A percentile compares a stretch with the other conserved stretches of the same genome.
phyloP scores from a whole-genome alignment of 768 basidiomycete genomes.

The Amanita muscaria region DNA sequence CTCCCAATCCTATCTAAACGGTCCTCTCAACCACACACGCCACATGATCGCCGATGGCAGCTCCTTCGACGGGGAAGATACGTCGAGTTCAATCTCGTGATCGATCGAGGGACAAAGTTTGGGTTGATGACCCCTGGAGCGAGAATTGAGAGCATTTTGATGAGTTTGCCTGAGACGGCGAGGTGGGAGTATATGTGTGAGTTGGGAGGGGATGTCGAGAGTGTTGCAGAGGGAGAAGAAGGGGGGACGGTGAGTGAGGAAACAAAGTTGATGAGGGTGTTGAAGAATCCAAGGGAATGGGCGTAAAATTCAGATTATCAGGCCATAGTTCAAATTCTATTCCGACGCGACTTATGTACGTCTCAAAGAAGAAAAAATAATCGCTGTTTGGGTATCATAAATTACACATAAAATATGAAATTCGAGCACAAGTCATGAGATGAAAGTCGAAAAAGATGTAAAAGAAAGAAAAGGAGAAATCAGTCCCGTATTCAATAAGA shows the following conservation, averaged over 20 bases:
- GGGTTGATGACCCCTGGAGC: conserved; percentile 79
- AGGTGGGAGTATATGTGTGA: conserved; percentile 88
- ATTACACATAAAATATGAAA: too few relatives aligned
- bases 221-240: conserved; percentile 63
- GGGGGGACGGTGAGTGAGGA: too few relatives aligned
- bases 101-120: conserved; percentile 84
- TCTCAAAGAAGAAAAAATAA: too few relatives aligned
- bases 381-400: too few relatives aligned
- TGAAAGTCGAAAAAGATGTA: too few relatives aligned
- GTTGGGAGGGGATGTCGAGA: conserved; percentile 48
- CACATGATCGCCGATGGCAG: conserved; percentile 83
- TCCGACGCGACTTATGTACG: too few relatives aligned
- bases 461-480: too few relatives aligned
- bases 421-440: too few relatives aligned
- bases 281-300: conserved; percentile 63
- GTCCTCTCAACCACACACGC: conserved; percentile 44
- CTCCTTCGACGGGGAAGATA: conserved; percentile 85
- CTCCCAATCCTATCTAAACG: conserved; percentile 72
- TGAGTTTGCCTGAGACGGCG: conserved; percentile 82
- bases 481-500: too few relatives aligned
- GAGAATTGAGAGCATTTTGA: conserved; percentile 82
- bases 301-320: too few relatives aligned
- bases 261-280: conserved; percentile 47
- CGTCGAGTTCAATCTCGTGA: conserved; percentile 89
- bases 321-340: too few relatives aligned